Conservation (phyloP, 495 filamentous ascomycete genomes). For the Aspergillus wentii region DNA sequence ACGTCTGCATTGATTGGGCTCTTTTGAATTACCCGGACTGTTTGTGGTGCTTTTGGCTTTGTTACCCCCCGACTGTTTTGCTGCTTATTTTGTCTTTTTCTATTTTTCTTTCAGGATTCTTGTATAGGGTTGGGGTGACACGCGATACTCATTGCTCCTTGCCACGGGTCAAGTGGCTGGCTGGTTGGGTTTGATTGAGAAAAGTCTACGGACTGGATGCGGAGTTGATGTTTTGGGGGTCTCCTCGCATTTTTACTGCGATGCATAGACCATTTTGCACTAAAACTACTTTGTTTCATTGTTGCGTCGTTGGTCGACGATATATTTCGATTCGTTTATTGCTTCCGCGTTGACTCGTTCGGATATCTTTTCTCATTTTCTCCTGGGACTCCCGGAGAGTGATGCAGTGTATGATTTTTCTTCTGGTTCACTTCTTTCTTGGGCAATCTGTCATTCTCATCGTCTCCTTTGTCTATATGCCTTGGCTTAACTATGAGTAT, state of each 20-base stretch:
- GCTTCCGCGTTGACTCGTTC: conserved; percentile 19
- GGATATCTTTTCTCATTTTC: conserved; percentile 9
- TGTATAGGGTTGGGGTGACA: conserved; percentile 43
- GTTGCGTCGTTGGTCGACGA: conserved; percentile 14
- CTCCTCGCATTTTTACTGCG: conserved; percentile 24
- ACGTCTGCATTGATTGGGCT: conserved; percentile 49
- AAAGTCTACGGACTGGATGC: conserved; percentile 40
- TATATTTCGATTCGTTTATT: conserved; percentile 12
- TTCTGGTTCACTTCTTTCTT: conserved; percentile 11
- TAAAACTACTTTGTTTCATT: conserved; percentile 24
- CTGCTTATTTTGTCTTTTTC: conserved; percentile 20
- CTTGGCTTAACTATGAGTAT: conserved; percentile 9
- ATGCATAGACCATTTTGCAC: conserved; percentile 33
- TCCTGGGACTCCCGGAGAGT: conserved; percentile 24
- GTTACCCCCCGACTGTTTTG: conserved; percentile 12
- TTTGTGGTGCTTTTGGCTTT: conserved; percentile 15
- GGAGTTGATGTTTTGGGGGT: conserved; percentile 39
- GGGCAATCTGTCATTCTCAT: conserved; percentile 19
- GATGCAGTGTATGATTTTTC: conserved; percentile 26
- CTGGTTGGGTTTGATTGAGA: conserved; percentile 35
- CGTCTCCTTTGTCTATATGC: conserved; percentile 23
- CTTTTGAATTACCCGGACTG: conserved; percentile 36
- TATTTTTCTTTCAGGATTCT: conserved; percentile 25
- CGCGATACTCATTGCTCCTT: conserved; percentile 30
- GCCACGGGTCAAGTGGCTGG: conserved; percentile 26